Evolutionary conservation across 2,329 filamentous ascomycete species (phyloP).

Genomic region (Phialemonium atrogriseum): DNA sequence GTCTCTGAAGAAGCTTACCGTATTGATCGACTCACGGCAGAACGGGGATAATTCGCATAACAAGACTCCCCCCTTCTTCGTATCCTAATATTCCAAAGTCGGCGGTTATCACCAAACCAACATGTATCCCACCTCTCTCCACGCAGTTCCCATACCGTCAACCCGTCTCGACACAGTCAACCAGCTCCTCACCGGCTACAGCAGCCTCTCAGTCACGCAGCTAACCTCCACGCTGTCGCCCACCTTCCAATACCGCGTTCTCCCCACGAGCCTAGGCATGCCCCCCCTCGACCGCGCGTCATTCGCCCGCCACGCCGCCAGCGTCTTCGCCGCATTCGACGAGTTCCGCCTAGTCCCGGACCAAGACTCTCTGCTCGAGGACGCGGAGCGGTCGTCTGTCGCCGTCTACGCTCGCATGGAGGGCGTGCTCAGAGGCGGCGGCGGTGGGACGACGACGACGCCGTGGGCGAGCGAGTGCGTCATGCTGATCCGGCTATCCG

Average conservation of each 20-base stretch:
- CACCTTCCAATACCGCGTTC: conserved; percentile 29
- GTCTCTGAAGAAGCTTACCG: too few relatives aligned
- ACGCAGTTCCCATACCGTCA: too few relatives aligned
- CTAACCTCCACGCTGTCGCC: conserved; percentile 24
- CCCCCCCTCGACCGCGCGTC: conserved; percentile 22
- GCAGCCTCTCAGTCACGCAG: conserved; percentile 26
- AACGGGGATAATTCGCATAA: too few relatives aligned
- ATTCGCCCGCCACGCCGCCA: conserved; percentile 28
- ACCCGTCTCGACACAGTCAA: too few relatives aligned
- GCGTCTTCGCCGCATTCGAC: conserved; percentile 32
- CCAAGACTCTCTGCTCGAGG: conserved; percentile 19
- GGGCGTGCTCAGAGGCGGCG: conserved; percentile 16
- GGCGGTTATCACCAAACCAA: too few relatives aligned
- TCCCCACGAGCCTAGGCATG: conserved; percentile 30
- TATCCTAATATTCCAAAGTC: too few relatives aligned
- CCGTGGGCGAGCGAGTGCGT: conserved; percentile 25
- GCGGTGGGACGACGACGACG: too few relatives aligned
- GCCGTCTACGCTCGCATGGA: conserved; percentile 28
- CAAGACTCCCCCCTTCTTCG: too few relatives aligned
- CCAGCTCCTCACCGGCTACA: conserved; percentile 30
- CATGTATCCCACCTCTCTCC: too few relatives aligned
- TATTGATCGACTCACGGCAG: too few relatives aligned
- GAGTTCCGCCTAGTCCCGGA: conserved; percentile 29
- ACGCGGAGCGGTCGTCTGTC: conserved; percentile 22
- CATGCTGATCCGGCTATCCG: conserved; percentile 21